Evolutionary conservation across 176 grass and related monocot species (phyloP).

Genomic region (Alloteropsis semialata): DNA sequence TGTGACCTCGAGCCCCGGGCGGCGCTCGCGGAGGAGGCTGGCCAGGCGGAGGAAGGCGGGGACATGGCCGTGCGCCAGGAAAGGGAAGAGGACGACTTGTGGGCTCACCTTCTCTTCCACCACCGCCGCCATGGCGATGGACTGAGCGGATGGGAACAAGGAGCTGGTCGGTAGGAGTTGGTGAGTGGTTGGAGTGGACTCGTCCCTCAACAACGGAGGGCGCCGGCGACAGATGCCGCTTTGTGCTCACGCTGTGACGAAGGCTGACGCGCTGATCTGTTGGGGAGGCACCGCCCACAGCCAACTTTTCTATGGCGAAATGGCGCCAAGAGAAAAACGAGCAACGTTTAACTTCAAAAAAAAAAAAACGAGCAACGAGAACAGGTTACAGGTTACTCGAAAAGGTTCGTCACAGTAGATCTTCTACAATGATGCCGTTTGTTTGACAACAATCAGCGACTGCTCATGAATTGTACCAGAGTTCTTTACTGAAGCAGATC

Average conservation of each 20-base stretch:
- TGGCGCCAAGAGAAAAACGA: not conserved
- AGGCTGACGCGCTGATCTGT: not conserved
- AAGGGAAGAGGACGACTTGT: constrained; percentile 45
- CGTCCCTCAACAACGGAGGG: not conserved
- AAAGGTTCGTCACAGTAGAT: not conserved
- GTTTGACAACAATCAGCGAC: not conserved
- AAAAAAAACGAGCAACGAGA: not conserved
- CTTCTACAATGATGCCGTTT: too few relatives aligned
- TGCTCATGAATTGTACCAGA: not conserved
- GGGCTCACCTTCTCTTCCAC: not conserved
- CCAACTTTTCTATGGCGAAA: not conserved
- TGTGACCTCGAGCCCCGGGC: constrained; percentile 21
- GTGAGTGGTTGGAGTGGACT: not conserved
- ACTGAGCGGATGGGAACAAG: not conserved
- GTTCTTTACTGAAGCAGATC: not conserved
- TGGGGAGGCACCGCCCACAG: not conserved
- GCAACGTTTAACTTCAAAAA: not conserved
- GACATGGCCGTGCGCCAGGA: constrained; percentile 46
- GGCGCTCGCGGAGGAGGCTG: constrained; percentile 27
- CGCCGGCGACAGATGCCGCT: not conserved
- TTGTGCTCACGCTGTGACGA: not conserved
- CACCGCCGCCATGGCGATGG: constrained; percentile 9
- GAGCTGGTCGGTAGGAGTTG: not conserved
- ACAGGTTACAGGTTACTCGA: not conserved
- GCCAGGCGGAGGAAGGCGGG: constrained; percentile 48